Base-by-base conservation (phyloP, 805 yeast species). In the Cyberlindnera lachancei region DNA sequence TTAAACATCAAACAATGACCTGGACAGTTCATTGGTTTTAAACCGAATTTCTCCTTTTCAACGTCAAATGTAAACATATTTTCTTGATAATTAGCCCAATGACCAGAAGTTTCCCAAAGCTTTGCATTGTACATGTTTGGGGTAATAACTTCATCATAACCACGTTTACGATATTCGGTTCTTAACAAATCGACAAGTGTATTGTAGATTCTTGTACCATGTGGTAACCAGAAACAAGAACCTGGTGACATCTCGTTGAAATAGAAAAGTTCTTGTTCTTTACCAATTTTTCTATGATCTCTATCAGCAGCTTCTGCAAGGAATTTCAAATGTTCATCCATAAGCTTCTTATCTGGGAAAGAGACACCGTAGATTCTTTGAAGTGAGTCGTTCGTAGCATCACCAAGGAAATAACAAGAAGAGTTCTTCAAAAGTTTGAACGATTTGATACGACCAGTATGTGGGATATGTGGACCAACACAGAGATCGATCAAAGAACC, bases 201-300 rank as follows among this genome's bases (percentile, higher is more conserved):
- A 63, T 85, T 85, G 73, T 92, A 92, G 56, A 92, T 92, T 66
- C 97, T 82, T 30, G 99, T 79, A 63, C 99, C 99, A 55, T 90
- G 98, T 31, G 99, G 99, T 52, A 92, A 73, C 97, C 97, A 92
- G 76, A 92, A 92, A 39, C 95, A 88, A 25, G 94, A 78, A 45
- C 99, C 99, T 34, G 99, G 99, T 14, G 96, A 84, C 81, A 90
- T 65, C 63, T 92, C 98, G 61, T 92, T 77, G 75, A 92, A 92
- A 63, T 80, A 75, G 66, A 88, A 92, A 53, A 92, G 72, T 56
- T 92, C 97, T 66, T 92, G 98, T 52, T 92, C 97, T 53, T 67
- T 81, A 59, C 99, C 99, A 46, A 92, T 80, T 63, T 79, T 88
- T 64, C 99, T 77, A 64, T 92, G 99, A 58, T 84, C 94, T 68